phyloP scores from a whole-genome alignment of 2,329 filamentous ascomycete species.

The Emergomyces orientalis region DNA sequence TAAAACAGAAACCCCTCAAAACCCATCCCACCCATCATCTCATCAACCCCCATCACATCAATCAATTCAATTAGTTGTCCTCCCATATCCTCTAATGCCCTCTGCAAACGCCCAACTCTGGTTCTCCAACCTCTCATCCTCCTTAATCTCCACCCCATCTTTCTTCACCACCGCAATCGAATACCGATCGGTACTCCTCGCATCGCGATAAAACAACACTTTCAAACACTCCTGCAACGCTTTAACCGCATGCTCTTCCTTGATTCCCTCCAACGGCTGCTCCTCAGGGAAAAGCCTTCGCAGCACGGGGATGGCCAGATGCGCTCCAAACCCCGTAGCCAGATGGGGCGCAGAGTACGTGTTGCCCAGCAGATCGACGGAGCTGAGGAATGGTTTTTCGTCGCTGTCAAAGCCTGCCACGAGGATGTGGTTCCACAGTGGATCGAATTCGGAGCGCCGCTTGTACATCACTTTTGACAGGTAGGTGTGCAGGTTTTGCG shows the following conservation, averaged over 20 bases:
- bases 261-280: slow-evolving; percentile 60
- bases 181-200: slow-evolving; percentile 82
- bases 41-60: neutral
- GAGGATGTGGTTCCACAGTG: slow-evolving; percentile 91
- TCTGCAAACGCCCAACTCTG: slow-evolving; percentile 99
- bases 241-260: slow-evolving; percentile 67
- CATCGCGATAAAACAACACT: slow-evolving; percentile 94
- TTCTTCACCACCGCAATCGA: slow-evolving; percentile 83
- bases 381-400: slow-evolving; percentile 77
- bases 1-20: neutral
- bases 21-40: neutral
- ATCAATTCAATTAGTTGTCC: slow-evolving; percentile 35
- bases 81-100: slow-evolving; percentile 92
- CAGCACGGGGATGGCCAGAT: slow-evolving; percentile 87
- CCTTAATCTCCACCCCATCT: slow-evolving; percentile 75
- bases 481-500: slow-evolving; percentile 93
- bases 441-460: slow-evolving; percentile 90
- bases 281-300: slow-evolving; percentile 77
- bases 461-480: slow-evolving; percentile 92
- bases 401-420: slow-evolving; percentile 79
- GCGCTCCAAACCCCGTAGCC: slow-evolving; percentile 86
- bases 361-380: slow-evolving; percentile 83
- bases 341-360: slow-evolving; percentile 81
- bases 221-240: slow-evolving; percentile 93
- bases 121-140: slow-evolving; percentile 78